Evolutionary conservation across 495 filamentous ascomycete species (phyloP).

Genomic region (Penicillium chermesinum): DNA sequence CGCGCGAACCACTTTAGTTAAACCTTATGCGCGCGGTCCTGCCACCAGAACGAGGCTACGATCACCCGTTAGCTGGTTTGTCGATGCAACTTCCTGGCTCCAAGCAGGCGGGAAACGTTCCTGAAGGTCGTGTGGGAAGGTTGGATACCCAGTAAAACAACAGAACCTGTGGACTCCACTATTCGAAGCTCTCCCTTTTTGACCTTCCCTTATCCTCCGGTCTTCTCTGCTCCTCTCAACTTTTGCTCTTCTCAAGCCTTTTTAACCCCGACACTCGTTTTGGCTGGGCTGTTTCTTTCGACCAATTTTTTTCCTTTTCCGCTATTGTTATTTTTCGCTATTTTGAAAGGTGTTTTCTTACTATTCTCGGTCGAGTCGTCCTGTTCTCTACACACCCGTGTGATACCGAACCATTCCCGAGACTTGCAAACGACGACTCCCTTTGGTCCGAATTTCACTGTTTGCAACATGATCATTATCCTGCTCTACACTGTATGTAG

Average conservation of each 20-base stretch:
- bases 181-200: constrained; percentile 1
- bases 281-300: constrained; percentile 2
- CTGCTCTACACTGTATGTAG: constrained; percentile 8
- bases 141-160: background rate
- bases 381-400: background rate
- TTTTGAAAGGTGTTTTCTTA: constrained; percentile 1
- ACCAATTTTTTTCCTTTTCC: too few relatives aligned
- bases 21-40: constrained; percentile 6
- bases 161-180: background rate
- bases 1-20: background rate
- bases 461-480: constrained; percentile 16
- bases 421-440: background rate
- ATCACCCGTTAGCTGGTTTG: background rate
- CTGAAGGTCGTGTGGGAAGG: background rate
- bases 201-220: constrained; percentile 1
- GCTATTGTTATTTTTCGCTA: constrained; percentile 1
- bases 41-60: background rate
- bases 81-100: too few relatives aligned
- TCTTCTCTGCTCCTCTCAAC: background rate
- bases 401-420: background rate
- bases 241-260: constrained; percentile 1
- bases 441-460: background rate
- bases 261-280: constrained; percentile 9
- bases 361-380: background rate
- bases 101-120: too few relatives aligned